Evolutionary conservation across 306 rosid species (phyloP).

Genomic region (Psophocarpus tetragonolobus): DNA sequence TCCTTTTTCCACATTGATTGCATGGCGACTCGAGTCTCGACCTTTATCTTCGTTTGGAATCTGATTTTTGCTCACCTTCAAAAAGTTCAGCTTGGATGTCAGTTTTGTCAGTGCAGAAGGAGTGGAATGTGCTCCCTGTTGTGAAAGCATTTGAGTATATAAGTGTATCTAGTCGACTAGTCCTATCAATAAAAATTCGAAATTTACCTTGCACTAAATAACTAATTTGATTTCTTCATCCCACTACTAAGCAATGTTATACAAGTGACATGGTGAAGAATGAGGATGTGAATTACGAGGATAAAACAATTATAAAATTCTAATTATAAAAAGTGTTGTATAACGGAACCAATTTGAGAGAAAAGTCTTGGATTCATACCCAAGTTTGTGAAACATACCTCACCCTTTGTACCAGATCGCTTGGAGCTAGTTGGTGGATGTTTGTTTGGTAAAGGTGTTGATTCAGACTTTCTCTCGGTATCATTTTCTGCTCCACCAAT

Average conservation of each 20-base stretch:
- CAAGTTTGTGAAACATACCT: constrained; percentile 56
- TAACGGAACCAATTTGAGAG: neutral
- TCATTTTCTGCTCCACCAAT: constrained; percentile 51
- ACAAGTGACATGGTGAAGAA: neutral
- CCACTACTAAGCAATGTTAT: neutral
- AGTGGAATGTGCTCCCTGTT: constrained; percentile 62
- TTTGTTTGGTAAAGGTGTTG: constrained; percentile 43
- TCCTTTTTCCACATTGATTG: constrained; percentile 45
- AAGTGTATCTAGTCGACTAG: constrained; percentile 32
- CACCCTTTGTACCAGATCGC: constrained; percentile 55
- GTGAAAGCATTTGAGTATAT: constrained; percentile 42
- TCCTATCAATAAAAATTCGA: constrained; percentile 18
- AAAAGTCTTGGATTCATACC: constrained; percentile 6
- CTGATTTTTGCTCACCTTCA: constrained; percentile 79
- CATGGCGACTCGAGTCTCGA: constrained; percentile 40
- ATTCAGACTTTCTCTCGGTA: constrained; percentile 46
- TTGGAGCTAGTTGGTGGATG: constrained; percentile 46
- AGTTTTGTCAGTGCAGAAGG: constrained; percentile 73
- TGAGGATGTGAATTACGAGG: neutral
- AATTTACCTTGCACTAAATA: constrained; percentile 1
- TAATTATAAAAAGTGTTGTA: neutral
- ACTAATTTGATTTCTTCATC: constrained; percentile 7
- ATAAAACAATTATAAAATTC: neutral
- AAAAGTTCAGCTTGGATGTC: constrained; percentile 74
- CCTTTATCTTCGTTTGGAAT: constrained; percentile 60